phyloP scores from a whole-genome alignment of 1,139 yeast species.

The Suhomyces terraborum region DNA sequence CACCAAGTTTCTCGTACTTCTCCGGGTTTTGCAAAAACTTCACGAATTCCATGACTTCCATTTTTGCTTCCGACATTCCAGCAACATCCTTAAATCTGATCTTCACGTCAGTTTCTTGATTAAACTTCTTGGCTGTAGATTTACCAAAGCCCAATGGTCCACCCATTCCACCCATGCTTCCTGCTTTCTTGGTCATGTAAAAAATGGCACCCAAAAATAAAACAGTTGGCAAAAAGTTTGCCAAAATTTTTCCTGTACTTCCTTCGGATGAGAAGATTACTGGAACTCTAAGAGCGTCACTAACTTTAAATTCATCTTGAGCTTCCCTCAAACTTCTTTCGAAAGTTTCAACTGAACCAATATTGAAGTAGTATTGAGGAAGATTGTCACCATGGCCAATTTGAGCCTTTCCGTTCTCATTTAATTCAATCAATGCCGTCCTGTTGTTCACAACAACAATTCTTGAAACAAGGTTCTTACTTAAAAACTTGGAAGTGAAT shows the following conservation, averaged over 20 bases:
- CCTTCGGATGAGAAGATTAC: slow-evolving; percentile 78
- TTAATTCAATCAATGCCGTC: slow-evolving; percentile 42
- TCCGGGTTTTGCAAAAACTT: slow-evolving; percentile 85
- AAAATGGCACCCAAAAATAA: slow-evolving; percentile 83
- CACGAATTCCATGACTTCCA: slow-evolving; percentile 96
- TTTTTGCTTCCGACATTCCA: slow-evolving; percentile 97
- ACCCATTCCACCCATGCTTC: slow-evolving; percentile 60
- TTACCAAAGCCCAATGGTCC: slow-evolving; percentile 79
- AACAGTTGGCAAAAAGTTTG: slow-evolving; percentile 82
- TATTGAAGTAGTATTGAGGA: slow-evolving; percentile 54
- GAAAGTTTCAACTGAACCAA: slow-evolving; percentile 91
- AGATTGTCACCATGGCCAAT: slow-evolving; percentile 21
- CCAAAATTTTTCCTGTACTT: slow-evolving; percentile 57
- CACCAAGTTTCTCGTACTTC: slow-evolving; percentile 89
- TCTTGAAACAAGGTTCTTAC: slow-evolving; percentile 39
- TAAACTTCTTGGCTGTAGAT: slow-evolving; percentile 86
- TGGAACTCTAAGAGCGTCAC: slow-evolving; percentile 71
- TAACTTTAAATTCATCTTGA: slow-evolving; percentile 68
- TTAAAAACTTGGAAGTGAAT: slow-evolving; percentile 43
- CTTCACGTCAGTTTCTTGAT: slow-evolving; percentile 88
- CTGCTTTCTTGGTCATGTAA: slow-evolving; percentile 64
- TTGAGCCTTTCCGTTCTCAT: slow-evolving; percentile 39
- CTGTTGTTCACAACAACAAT: slow-evolving; percentile 43
- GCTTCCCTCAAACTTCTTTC: slow-evolving; percentile 79
- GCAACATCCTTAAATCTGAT: slow-evolving; percentile 93